A percentile compares a stretch with the other conserved stretches of the same genome.
Evolutionary conservation across 169 alveolate species (phyloP).

Genomic region (Cryptosporidium sp.): DNA sequence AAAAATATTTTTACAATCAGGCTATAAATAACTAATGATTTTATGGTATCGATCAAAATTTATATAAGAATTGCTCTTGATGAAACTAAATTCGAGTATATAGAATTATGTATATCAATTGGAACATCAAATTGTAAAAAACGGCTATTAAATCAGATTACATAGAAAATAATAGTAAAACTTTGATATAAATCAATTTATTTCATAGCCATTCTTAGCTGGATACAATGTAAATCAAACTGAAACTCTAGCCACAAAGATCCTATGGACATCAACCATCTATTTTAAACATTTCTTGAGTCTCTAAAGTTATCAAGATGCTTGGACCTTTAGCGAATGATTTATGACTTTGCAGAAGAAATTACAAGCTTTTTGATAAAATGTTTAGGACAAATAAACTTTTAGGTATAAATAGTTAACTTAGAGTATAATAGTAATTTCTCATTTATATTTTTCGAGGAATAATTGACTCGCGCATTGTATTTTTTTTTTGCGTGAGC

Average conservation of each 20-base stretch:
- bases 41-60: too few relatives aligned
- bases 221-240: background rate
- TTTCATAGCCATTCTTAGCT: background rate
- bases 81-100: background rate
- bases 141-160: background rate
- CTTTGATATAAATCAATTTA: background rate
- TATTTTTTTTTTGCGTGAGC: background rate
- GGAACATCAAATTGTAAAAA: background rate
- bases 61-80: too few relatives aligned
- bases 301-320: background rate
- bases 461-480: background rate
- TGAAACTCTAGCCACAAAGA: too few relatives aligned
- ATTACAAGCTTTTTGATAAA: too few relatives aligned
- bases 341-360: background rate
- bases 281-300: too few relatives aligned
- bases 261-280: too few relatives aligned
- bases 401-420: background rate
- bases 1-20: too few relatives aligned
- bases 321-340: background rate
- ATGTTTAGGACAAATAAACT: too few relatives aligned
- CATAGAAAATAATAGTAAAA: background rate
- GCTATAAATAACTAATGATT: too few relatives aligned
- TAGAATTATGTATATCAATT: background rate
- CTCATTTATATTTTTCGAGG: background rate
- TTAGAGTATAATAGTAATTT: too few relatives aligned